Evolutionary conservation across 352 stramenopile species (phyloP).

Genomic region (Phytophthora sp.): DNA sequence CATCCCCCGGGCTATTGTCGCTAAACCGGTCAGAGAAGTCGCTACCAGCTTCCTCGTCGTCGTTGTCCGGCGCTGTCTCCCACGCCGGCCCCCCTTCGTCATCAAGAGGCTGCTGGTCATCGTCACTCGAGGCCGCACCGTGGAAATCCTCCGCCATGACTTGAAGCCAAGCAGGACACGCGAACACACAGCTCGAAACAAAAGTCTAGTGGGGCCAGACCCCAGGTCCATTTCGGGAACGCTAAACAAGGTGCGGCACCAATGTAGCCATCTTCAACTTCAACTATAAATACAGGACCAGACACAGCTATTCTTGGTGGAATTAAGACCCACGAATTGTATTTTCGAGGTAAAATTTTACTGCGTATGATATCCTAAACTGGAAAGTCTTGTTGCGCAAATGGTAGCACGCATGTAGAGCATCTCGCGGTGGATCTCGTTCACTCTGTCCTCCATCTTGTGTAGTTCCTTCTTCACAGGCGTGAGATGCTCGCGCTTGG

Average conservation of each 20-base stretch:
- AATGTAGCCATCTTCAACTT: constrained; percentile 33
- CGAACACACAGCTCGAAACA: constrained; percentile 5
- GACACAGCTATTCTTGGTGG: neutral
- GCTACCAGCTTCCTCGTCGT: constrained; percentile 24
- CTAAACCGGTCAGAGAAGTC: constrained; percentile 13
- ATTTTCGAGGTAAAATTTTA: constrained; percentile 30
- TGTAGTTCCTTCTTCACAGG: constrained; percentile 88
- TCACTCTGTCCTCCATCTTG: constrained; percentile 90
- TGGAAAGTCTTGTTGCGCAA: constrained; percentile 91
- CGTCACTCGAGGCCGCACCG: constrained; percentile 24
- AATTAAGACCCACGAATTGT: constrained; percentile 26
- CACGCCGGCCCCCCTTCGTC: constrained; percentile 23
- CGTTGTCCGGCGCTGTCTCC: constrained; percentile 39
- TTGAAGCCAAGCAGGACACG: constrained; percentile 8
- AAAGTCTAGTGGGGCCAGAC: neutral
- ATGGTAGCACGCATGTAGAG: constrained; percentile 90
- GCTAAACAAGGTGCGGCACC: constrained; percentile 7
- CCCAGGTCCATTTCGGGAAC: constrained; percentile 34
- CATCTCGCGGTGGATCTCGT: constrained; percentile 91
- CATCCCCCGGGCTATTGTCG: constrained; percentile 21
- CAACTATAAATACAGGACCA: constrained; percentile 27
- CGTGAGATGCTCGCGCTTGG: constrained; percentile 90
- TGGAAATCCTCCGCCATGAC: constrained; percentile 31
- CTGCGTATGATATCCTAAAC: too few relatives aligned
- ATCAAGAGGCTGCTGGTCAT: constrained; percentile 25